Percentiles rank a stretch among this genome's conserved stretches.
phyloP scores from a whole-genome alignment of 345 rosid genomes.

The Boechera retrofracta region DNA sequence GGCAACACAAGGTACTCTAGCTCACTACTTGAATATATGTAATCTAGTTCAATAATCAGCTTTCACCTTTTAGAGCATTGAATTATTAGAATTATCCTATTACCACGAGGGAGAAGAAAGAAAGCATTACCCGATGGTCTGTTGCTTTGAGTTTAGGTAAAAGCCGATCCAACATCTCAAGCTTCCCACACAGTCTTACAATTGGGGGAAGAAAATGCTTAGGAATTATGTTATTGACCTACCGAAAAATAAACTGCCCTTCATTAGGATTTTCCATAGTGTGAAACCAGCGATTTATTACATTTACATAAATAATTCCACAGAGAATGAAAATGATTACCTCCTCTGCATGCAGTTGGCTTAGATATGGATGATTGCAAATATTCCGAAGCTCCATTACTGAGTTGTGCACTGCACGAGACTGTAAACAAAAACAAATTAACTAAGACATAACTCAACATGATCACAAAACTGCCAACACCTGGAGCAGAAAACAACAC shows the following conservation, averaged over 20 bases:
- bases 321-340: constrained; percentile 68
- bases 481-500: constrained; percentile 44
- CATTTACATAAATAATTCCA: constrained; percentile 51
- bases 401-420: constrained; percentile 88
- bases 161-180: constrained; percentile 85
- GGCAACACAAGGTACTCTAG: background rate
- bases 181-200: constrained; percentile 87
- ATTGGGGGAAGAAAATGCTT: constrained; percentile 80
- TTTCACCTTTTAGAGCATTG: background rate
- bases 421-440: constrained; percentile 48
- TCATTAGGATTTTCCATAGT: background rate
- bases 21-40: constrained; percentile 1
- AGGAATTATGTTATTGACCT: constrained; percentile 70
- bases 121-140: constrained; percentile 74
- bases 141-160: constrained; percentile 85
- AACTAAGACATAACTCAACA: constrained; percentile 47
- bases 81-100: background rate
- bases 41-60: background rate
- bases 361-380: constrained; percentile 93
- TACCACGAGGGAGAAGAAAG: constrained; percentile 5
- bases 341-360: constrained; percentile 85
- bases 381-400: constrained; percentile 96
- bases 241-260: constrained; percentile 20
- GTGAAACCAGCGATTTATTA: background rate
- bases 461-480: constrained; percentile 24